Evolutionary conservation across 23 red algal genomes (phyloP).

Genomic region (Agarophyton chilense): DNA sequence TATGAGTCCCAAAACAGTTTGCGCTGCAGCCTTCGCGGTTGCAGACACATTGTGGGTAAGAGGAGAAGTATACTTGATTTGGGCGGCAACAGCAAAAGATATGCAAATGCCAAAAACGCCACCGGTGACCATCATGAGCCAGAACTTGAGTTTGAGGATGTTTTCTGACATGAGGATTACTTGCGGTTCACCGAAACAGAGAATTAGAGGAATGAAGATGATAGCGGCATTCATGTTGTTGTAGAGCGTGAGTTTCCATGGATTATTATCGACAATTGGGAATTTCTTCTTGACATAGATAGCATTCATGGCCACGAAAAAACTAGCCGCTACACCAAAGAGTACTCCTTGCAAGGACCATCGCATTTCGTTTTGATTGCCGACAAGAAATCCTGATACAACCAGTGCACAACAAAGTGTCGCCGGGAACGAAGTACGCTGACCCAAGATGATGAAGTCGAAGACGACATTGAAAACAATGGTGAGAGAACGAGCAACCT

Average conservation of each 20-base stretch:
- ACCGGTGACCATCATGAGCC: conserved; percentile 80
- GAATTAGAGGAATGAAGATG: conserved; percentile 91
- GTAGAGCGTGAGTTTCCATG: conserved; percentile 98
- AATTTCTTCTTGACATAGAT: conserved; percentile 98
- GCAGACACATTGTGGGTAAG: conserved; percentile 98
- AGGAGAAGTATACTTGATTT: conserved; percentile 98
- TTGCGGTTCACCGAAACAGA: conserved; percentile 68
- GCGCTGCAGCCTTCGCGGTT: conserved; percentile 96
- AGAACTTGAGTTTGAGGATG: conserved; percentile 72
- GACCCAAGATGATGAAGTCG: conserved; percentile 90
- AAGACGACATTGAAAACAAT: conserved; percentile 94
- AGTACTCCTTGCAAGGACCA: conserved; percentile 92
- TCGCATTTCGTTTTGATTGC: conserved; percentile 87
- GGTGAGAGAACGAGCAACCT: conserved; percentile 96
- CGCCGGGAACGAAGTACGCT: conserved; percentile 80
- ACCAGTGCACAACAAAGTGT: conserved; percentile 83
- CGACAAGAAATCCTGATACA: conserved; percentile 77
- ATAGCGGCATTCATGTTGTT: conserved; percentile 90
- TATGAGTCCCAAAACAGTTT: conserved; percentile 86
- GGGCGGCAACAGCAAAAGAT: conserved; percentile 88
- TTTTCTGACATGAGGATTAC: conserved; percentile 60
- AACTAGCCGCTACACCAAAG: conserved; percentile 82
- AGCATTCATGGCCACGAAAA: conserved; percentile 97
- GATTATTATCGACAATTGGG: conserved; percentile 93
- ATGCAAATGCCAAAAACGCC: conserved; percentile 90